These are phyloP conservation scores for Annona squamosa DNA, from an alignment of 164 flowering plant genomes.

Conservation along the genomic window DNA sequence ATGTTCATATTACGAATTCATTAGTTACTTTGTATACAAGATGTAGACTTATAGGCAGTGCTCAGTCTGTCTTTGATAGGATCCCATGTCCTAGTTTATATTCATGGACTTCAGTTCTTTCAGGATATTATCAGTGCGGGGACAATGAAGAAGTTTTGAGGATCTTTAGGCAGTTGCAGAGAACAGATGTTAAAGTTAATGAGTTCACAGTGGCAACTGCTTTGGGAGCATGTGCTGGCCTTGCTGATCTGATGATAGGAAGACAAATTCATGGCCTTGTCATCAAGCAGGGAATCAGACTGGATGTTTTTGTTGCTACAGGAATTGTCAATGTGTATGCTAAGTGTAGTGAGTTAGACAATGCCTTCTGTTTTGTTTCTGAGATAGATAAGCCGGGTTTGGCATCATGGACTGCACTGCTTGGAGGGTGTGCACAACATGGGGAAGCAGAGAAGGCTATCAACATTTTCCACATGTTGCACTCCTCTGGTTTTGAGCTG, in stretches of 20 bases:
- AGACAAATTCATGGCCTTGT: constrained; percentile 28
- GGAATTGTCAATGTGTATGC: constrained; percentile 32
- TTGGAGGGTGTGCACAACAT: constrained; percentile 32
- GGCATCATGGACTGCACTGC: constrained; percentile 34
- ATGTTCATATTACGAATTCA: constrained; percentile 26
- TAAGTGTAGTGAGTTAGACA: constrained; percentile 27
- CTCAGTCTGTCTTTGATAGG: constrained; percentile 28
- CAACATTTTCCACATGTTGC: constrained; percentile 26
- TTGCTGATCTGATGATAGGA: constrained; percentile 21
- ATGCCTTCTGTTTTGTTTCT: constrained; percentile 19
- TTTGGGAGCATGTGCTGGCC: constrained; percentile 33
- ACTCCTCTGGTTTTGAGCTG: constrained; percentile 27
- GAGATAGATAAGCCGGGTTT: constrained; percentile 26
- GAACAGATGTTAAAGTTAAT: constrained; percentile 21
- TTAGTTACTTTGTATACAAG: constrained; percentile 42
- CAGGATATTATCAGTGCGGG: constrained; percentile 28
- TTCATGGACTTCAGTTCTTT: constrained; percentile 32
- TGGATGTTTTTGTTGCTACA: constrained; percentile 30
- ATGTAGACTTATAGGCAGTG: constrained; percentile 23
- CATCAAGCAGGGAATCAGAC: constrained; percentile 27
- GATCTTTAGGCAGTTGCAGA: constrained; percentile 21
- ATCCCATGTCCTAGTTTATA: constrained; percentile 24
- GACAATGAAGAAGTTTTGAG: constrained; percentile 27
- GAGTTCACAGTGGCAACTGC: constrained; percentile 28
- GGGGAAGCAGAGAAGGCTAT: constrained; percentile 29